These are phyloP conservation scores for Ophiobolus disseminans DNA, from an alignment of 2,329 filamentous ascomycete species.

Conservation along the genomic window DNA sequence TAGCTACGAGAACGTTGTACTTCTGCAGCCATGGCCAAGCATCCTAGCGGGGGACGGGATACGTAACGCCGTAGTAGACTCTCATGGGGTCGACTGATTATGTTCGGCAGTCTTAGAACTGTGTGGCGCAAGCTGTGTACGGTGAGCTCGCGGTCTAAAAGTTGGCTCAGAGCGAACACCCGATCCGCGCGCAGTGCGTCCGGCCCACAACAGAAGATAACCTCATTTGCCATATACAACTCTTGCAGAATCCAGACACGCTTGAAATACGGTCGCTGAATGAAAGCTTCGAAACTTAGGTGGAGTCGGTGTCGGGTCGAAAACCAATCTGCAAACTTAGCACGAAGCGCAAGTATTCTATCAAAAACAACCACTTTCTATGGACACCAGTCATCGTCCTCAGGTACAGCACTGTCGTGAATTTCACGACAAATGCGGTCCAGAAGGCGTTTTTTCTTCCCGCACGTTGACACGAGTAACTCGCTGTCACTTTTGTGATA, in stretches of 20 bases:
- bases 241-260: conserved; percentile 19
- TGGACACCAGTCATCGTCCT: neutral
- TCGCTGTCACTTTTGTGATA: conserved; percentile 6
- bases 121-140: neutral
- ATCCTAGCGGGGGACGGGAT: too few relatives aligned
- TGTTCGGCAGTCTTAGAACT: neutral
- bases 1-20: neutral
- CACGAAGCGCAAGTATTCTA: too few relatives aligned
- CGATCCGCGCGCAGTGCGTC: neutral
- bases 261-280: conserved; percentile 4
- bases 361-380: neutral
- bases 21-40: neutral
- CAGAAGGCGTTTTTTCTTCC: neutral
- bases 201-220: neutral
- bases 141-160: neutral
- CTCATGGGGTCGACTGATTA: neutral
- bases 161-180: neutral
- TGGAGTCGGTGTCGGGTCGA: neutral
- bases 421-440: neutral
- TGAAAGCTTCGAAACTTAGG: neutral
- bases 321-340: too few relatives aligned
- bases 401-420: neutral
- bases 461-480: neutral
- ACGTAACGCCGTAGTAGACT: neutral
- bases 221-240: neutral